Evolutionary conservation across 345 rosid genomes (phyloP), one percentile per base, ranked within the genome.

Genomic region (Boechera stricta): DNA sequence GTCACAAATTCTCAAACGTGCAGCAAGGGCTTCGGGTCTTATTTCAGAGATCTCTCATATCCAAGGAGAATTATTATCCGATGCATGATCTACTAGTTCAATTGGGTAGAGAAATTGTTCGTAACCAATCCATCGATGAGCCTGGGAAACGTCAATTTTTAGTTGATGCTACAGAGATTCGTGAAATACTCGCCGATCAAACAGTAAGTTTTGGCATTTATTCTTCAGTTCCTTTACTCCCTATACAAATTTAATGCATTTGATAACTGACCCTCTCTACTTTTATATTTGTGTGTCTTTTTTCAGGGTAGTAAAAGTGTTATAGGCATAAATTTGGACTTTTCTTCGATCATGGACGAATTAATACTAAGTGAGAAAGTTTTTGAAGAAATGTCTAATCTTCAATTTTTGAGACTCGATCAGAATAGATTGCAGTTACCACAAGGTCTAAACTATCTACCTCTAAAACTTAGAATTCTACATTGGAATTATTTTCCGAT

Each of bases 91-190:
- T 54, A 29, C 59, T 54, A 26, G 59, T 29, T 26, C 59, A 28
- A 26, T 11, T 54, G n/a, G 59, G 59, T 26, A 54, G 59, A 54
- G 59, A 54, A 54, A 54, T 54, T 54, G 59, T 54, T 11, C 59
- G 59, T 10, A 54, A 28, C 1, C 35, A 54, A 5, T 54, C 59
- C 16, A 28, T 52, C 1, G 0, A 54, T 54, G 35, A 54, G n/a
- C 59, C 59, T 26, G 16, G 33, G 8, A 28, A 54, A 12, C 59
- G 59, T 11, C 35, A 54, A 0, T 54, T 24, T 28, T 28, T 54
- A 2, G 35, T 26, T 26, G 35, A 54, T 26, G 7, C 33, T 0
- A 54, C 0, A 1, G 59, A 26, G 6, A 28, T 54, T 26, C 28
- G 3, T 5, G 33, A 12, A 28, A 8, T 54, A 11, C n/a, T 54